Evolutionary conservation across 2,329 filamentous ascomycete genomes (phyloP).

Genomic region (Pyricularia grisea): DNA sequence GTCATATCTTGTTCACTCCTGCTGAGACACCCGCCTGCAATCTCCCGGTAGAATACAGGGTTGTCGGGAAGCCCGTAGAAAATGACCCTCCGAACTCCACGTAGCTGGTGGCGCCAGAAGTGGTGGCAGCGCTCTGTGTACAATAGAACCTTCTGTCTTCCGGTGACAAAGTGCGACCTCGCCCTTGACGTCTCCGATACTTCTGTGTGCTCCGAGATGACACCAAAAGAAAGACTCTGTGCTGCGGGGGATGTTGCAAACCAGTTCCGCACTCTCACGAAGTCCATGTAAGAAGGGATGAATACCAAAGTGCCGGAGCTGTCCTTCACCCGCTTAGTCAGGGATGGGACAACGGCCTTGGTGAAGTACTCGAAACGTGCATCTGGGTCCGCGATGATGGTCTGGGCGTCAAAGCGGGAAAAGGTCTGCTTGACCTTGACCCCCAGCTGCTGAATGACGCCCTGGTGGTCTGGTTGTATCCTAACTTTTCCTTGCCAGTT

Average conservation of each 20-base stretch:
- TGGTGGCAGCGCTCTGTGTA: conserved; percentile 97
- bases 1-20: conserved; percentile 47
- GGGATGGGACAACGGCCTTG: conserved; percentile 65
- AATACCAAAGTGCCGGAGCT: conserved; percentile 67
- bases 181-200: conserved; percentile 72
- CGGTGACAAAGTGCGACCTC: conserved; percentile 76
- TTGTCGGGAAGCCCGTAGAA: conserved; percentile 86
- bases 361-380: conserved; percentile 87
- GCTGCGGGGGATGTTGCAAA: conserved; percentile 63
- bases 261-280: conserved; percentile 86
- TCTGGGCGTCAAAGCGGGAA: conserved; percentile 67
- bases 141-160: conserved; percentile 71
- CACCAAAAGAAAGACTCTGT: conserved; percentile 57
- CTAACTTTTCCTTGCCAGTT: conserved; percentile 77
- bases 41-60: conserved; percentile 68
- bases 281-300: conserved; percentile 89
- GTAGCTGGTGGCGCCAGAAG: conserved; percentile 78
- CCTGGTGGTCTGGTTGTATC: conserved; percentile 57
- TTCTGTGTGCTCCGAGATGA: conserved; percentile 81
- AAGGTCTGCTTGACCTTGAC: conserved; percentile 75
- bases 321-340: conserved; percentile 51
- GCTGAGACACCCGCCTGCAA: conserved; percentile 58
- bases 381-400: conserved; percentile 70
- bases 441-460: conserved; percentile 60
- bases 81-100: conserved; percentile 74